phyloP scores from a whole-genome alignment of 768 basidiomycete species.

The Agrocybe praecox region DNA sequence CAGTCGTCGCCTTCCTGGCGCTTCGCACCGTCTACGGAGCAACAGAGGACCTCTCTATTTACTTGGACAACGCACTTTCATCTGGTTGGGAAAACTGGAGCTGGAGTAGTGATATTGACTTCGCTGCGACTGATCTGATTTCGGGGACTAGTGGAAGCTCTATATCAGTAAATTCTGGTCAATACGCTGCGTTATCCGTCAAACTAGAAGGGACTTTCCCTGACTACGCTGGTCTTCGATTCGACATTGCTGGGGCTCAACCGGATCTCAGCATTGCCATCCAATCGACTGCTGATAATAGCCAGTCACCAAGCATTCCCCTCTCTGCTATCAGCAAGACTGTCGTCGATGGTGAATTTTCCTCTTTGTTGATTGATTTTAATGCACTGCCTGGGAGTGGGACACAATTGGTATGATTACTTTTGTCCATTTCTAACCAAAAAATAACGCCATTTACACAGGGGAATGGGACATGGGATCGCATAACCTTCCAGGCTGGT shows the following conservation, averaged over 20 bases:
- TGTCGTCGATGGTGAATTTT: slow-evolving; percentile 39
- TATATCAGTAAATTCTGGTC: slow-evolving; percentile 43
- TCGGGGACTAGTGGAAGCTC: slow-evolving; percentile 44
- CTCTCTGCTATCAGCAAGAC: slow-evolving; percentile 43
- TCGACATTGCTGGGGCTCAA: slow-evolving; percentile 53
- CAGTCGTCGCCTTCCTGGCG: slow-evolving; percentile 19
- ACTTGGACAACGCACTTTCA: slow-evolving; percentile 41
- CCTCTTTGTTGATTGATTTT: slow-evolving; percentile 50
- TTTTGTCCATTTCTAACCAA: background rate
- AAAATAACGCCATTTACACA: slow-evolving; percentile 10
- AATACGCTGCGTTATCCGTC: slow-evolving; percentile 51
- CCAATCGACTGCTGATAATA: slow-evolving; percentile 37
- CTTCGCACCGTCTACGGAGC: slow-evolving; percentile 21
- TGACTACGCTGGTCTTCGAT: slow-evolving; percentile 46
- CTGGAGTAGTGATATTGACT: slow-evolving; percentile 46
- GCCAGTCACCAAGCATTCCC: slow-evolving; percentile 38
- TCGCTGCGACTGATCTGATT: slow-evolving; percentile 43
- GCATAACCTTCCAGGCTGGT: slow-evolving; percentile 49
- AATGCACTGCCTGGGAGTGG: slow-evolving; percentile 44
- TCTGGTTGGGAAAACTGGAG: slow-evolving; percentile 56
- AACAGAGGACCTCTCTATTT: slow-evolving; percentile 38
- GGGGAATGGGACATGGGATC: slow-evolving; percentile 49
- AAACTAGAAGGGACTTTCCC: slow-evolving; percentile 42
- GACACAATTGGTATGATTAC: slow-evolving; percentile 32
- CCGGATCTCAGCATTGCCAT: slow-evolving; percentile 46